Evolutionary conservation across 345 rosid species (phyloP), one percentile per base, ranked within the genome.

Genomic region (Odontarrhena argentea): DNA sequence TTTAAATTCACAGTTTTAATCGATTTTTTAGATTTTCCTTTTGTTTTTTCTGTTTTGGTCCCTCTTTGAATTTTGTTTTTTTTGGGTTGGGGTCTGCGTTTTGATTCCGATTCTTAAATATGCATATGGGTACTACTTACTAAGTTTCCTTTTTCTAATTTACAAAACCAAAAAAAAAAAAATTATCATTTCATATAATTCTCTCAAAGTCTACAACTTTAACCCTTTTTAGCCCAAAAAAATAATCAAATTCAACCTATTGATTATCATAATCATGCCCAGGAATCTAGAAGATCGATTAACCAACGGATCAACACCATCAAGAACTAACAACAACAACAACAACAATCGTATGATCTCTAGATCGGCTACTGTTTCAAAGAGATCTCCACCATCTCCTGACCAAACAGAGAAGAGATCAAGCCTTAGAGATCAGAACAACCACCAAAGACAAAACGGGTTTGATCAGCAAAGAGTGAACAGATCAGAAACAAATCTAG

Each of bases 281-380:
- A 86, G 92, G 84, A 84, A 69, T 76, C 68, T 77, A 63, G 88
- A 84, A 71, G 85, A 82, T 65, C 78, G 77, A 63, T 69, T 78
- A 57, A 67, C 68, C 47, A 85, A 65, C 79, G 85, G 83, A 65
- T 83, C 84, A 65, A 82, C 84, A 56, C 85, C 85, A 46, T 73
- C 86, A 9, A 74, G 82, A 54, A 67, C 70, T 40, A 32, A 32
- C 36, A 28, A 2, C 32, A 28, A 2, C 32, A 32, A 65, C 65
- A 72, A 37, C 50, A 70, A 65, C 46, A 44, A 55, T 46, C 70
- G 83, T 52, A 74, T 67, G 68, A 76, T 69, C 41, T 79, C 88
- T 38, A 86, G 88, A 86, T 82, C 85, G 77, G 80, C 32, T 28
- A 73, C 26, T 28, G 32, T 28, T 1, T 47, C 41, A 10, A 86